phyloP scores from a whole-genome alignment of 306 rosid species.

The Pyrus pyrifolia region DNA sequence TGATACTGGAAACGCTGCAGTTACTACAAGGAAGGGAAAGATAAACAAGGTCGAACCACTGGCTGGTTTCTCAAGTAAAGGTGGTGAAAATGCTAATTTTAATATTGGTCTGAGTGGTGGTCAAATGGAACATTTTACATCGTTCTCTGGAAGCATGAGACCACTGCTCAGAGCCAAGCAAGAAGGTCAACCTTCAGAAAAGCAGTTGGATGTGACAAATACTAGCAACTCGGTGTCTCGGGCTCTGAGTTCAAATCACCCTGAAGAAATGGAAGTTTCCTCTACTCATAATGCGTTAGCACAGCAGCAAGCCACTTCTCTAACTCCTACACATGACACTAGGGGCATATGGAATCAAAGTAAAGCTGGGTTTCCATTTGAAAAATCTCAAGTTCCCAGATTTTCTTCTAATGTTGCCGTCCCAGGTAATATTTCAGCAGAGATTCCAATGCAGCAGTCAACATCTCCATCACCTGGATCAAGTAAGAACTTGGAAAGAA shows the following conservation, averaged over 20 bases:
- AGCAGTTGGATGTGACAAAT: conserved; percentile 39
- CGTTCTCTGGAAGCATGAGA: conserved; percentile 46
- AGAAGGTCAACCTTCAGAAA: conserved; percentile 48
- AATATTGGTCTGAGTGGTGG: conserved; percentile 38
- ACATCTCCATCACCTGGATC: conserved; percentile 29
- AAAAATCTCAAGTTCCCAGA: conserved; percentile 40
- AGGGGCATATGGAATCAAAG: conserved; percentile 38
- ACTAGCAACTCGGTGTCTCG: conserved; percentile 38
- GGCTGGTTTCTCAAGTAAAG: conserved; percentile 54
- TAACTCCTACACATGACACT: conserved; percentile 25
- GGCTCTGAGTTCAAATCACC: conserved; percentile 34
- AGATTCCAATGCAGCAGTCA: conserved; percentile 31
- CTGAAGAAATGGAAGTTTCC: conserved; percentile 51
- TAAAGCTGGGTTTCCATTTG: conserved; percentile 30
- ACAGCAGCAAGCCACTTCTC: conserved; percentile 40
- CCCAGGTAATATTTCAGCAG: conserved; percentile 30
- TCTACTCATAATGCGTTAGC: conserved; percentile 38
- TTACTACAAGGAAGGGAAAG: conserved; percentile 80
- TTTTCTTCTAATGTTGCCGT: conserved; percentile 33
- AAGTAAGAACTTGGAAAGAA: conserved; percentile 26
- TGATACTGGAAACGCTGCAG: conserved; percentile 53
- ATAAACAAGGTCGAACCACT: conserved; percentile 60
- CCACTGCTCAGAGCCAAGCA: conserved; percentile 44
- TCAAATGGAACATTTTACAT: conserved; percentile 38
- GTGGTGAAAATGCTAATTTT: conserved; percentile 48